Percentiles rank a stretch among this genome's conserved stretches.
phyloP scores from a whole-genome alignment of 2,329 filamentous ascomycete genomes.

The Hyphodiscus sp. region DNA sequence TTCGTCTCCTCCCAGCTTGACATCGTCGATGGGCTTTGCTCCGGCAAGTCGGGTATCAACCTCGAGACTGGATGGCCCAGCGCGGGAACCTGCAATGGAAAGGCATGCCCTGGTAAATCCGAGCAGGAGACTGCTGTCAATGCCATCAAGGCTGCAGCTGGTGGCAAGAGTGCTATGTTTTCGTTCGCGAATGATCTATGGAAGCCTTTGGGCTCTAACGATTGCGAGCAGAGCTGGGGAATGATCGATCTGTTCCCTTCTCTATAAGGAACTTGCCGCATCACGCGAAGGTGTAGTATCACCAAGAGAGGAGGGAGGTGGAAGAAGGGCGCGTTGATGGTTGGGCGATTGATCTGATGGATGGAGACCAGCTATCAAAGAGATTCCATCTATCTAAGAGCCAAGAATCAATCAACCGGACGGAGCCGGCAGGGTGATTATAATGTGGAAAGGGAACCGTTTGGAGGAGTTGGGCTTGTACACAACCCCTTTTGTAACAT shows the following conservation, averaged over 20 bases:
- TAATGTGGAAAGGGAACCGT: background rate
- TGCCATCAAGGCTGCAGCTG: slow-evolving; percentile 59
- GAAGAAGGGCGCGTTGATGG: too few relatives aligned
- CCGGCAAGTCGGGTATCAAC: slow-evolving; percentile 67
- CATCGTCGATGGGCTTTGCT: slow-evolving; percentile 64
- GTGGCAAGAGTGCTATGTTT: slow-evolving; percentile 72
- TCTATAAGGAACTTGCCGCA: background rate
- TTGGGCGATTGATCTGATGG: background rate
- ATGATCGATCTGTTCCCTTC: slow-evolving; percentile 19
- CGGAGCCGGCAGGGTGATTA: background rate
- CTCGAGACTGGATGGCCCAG: slow-evolving; percentile 90
- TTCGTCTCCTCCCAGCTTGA: slow-evolving; percentile 72
- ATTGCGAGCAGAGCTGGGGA: slow-evolving; percentile 79
- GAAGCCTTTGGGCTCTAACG: slow-evolving; percentile 65
- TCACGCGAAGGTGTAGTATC: background rate
- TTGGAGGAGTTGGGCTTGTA: background rate
- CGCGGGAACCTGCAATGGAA: slow-evolving; percentile 61
- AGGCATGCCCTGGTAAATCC: slow-evolving; percentile 56
- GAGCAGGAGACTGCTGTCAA: slow-evolving; percentile 70
- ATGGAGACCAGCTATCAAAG: background rate
- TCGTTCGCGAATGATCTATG: slow-evolving; percentile 72
- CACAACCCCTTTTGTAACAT: background rate
- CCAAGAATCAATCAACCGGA: background rate
- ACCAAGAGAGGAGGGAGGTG: too few relatives aligned
- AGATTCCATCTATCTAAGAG: background rate